Percentiles rank a stretch among this genome's conserved stretches.
Conservation (phyloP, 1,284 basidiomycete genomes). For the Ganoderma sinense region DNA sequence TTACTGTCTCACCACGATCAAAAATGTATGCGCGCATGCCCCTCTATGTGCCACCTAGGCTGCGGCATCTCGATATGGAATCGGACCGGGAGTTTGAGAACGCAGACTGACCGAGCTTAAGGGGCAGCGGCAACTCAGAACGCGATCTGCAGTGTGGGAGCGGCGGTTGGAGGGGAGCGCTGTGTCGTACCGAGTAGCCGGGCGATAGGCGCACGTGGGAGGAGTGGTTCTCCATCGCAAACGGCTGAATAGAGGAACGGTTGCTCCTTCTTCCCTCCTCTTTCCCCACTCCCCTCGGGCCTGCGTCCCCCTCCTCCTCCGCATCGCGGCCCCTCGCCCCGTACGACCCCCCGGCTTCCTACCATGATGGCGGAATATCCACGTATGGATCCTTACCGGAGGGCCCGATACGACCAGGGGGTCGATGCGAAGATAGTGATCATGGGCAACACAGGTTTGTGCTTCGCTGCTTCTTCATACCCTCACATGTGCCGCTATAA, state of each 20-base stretch:
- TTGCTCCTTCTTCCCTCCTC: conserved; percentile 30
- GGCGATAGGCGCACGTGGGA: conserved; percentile 32
- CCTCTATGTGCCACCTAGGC: conserved; percentile 21
- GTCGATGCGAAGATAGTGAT: conserved; percentile 97
- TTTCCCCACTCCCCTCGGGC: conserved; percentile 16
- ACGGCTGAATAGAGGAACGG: conserved; percentile 33
- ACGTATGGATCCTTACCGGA: conserved; percentile 66
- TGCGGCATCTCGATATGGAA: conserved; percentile 21
- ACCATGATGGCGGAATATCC: conserved; percentile 45
- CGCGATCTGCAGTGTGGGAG: conserved; percentile 1
- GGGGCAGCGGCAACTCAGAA: not conserved
- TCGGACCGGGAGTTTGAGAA: conserved; percentile 9
- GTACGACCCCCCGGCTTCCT: conserved; percentile 32
- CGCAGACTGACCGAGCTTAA: conserved; percentile 1
- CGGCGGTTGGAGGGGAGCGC: not conserved
- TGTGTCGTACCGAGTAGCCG: conserved; percentile 27
- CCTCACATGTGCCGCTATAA: conserved; percentile 1
- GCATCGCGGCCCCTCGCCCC: conserved; percentile 27
- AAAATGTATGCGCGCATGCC: conserved; percentile 43
- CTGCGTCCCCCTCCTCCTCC: conserved; percentile 30
- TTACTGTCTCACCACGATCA: conserved; percentile 38
- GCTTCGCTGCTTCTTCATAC: conserved; percentile 7
- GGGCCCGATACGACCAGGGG: conserved; percentile 76
- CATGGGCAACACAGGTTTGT: conserved; percentile 91
- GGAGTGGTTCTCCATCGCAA: conserved; percentile 34